Percentiles rank a stretch among this genome's conserved stretches.
phyloP scores from a whole-genome alignment of 2,329 filamentous ascomycete genomes.

The Reticulascus tulasneorum region DNA sequence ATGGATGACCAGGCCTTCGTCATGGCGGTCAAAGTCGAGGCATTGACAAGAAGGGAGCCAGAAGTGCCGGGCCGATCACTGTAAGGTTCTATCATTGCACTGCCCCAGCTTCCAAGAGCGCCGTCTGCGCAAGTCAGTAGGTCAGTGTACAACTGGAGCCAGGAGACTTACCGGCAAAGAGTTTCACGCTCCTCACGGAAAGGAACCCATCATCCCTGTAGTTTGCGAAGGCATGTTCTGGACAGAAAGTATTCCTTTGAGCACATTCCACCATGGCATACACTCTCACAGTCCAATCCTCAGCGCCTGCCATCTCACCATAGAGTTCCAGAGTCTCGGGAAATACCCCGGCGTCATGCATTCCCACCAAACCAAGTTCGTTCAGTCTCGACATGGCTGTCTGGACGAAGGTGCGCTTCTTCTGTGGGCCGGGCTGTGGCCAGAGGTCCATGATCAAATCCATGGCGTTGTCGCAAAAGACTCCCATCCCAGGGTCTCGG shows the following conservation, averaged over 20 bases:
- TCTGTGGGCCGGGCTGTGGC: constrained; percentile 50
- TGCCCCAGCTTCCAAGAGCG: constrained; percentile 67
- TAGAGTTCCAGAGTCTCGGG: constrained; percentile 53
- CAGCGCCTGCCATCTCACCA: constrained; percentile 39
- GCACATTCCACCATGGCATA: constrained; percentile 67
- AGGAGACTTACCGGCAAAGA: constrained; percentile 57
- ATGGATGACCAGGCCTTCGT: constrained; percentile 54
- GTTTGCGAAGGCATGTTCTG: constrained; percentile 41
- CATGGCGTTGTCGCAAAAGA: constrained; percentile 73
- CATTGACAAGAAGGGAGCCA: constrained; percentile 64
- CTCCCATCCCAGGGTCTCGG: constrained; percentile 57
- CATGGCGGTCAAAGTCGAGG: constrained; percentile 51
- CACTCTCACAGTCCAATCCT: constrained; percentile 59
- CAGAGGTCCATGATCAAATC: constrained; percentile 54
- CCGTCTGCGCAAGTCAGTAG: constrained; percentile 46
- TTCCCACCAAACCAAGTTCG: constrained; percentile 61
- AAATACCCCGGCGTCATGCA: constrained; percentile 64
- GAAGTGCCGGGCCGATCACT: constrained; percentile 56
- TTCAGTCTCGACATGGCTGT: constrained; percentile 61
- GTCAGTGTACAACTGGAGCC: not conserved
- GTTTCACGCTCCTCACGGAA: constrained; percentile 60
- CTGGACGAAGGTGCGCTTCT: constrained; percentile 50
- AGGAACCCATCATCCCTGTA: constrained; percentile 47
- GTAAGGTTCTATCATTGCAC: constrained; percentile 68
- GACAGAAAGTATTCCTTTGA: constrained; percentile 61